Evolutionary conservation across 2,329 filamentous ascomycete species (phyloP).

Genomic region (Raffaelea arxii): DNA sequence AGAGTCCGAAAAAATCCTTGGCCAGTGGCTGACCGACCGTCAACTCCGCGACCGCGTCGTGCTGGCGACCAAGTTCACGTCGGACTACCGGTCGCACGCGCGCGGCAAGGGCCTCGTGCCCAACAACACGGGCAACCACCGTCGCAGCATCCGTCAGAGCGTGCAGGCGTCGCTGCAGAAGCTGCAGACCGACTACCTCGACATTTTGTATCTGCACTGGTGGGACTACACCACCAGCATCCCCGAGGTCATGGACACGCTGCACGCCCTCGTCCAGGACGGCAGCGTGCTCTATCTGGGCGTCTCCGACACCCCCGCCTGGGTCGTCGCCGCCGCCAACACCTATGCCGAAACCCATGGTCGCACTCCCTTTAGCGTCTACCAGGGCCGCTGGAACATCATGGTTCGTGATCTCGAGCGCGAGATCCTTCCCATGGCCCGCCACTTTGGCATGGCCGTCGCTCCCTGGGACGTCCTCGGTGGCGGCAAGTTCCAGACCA

Average conservation of each 20-base stretch:
- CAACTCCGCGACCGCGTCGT: slow-evolving; percentile 43
- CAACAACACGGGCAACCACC: slow-evolving; percentile 35
- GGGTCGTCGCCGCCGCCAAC: slow-evolving; percentile 29
- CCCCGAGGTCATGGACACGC: slow-evolving; percentile 30
- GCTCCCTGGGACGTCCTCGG: slow-evolving; percentile 52
- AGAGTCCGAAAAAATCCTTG: slow-evolving; percentile 46
- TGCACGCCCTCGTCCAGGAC: slow-evolving; percentile 29
- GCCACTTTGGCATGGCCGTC: slow-evolving; percentile 37
- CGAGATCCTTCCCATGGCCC: slow-evolving; percentile 32
- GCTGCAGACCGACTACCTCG: slow-evolving; percentile 33
- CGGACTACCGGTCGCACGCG: slow-evolving; percentile 30
- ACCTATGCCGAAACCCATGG: slow-evolving; percentile 24
- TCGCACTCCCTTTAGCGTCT: slow-evolving; percentile 26
- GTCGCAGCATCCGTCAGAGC: slow-evolving; percentile 29
- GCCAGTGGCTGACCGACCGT: slow-evolving; percentile 44
- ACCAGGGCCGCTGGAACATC: slow-evolving; percentile 30
- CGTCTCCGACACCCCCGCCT: slow-evolving; percentile 28
- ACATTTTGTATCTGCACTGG: slow-evolving; percentile 35
- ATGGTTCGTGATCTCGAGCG: slow-evolving; percentile 23
- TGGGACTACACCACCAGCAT: slow-evolving; percentile 33
- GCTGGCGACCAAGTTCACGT: slow-evolving; percentile 46
- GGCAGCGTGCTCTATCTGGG: slow-evolving; percentile 33
- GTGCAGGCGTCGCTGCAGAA: slow-evolving; percentile 33
- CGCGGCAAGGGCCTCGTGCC: slow-evolving; percentile 25
- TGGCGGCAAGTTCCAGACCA: slow-evolving; percentile 38